phyloP scores from a whole-genome alignment of 2,329 filamentous ascomycete genomes.

The Beauveria pseudobassiana region DNA sequence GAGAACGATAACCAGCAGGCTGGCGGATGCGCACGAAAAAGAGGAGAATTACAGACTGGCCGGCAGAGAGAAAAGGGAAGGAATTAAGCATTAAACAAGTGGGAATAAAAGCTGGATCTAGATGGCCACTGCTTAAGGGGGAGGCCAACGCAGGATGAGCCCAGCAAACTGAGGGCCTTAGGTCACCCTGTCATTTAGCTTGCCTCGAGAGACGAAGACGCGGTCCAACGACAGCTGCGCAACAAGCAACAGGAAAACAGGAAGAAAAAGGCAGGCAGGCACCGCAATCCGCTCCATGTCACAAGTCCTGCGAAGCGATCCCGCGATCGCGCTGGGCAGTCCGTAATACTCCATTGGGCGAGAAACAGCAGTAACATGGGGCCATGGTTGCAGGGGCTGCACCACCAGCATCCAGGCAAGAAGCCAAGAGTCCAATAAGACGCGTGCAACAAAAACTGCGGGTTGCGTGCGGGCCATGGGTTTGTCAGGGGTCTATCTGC shows the following conservation, averaged over 20 bases:
- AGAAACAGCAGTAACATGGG: not conserved
- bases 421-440: not conserved
- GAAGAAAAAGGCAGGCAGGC: not conserved
- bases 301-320: not conserved
- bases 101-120: not conserved
- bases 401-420: not conserved
- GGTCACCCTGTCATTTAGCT: not conserved
- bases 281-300: not conserved
- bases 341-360: not conserved
- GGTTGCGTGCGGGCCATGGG: too few species aligned
- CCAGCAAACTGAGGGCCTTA: not conserved
- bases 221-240: not conserved
- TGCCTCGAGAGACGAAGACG: not conserved
- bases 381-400: not conserved
- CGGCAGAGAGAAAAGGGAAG: not conserved
- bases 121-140: not conserved
- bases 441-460: too few species aligned
- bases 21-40: not conserved
- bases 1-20: not conserved
- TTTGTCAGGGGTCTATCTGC: too few species aligned
- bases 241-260: not conserved
- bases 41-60: not conserved
- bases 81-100: not conserved
- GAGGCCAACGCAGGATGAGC: not conserved
- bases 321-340: constrained; percentile 2